phyloP scores from a whole-genome alignment of 176 grass and related monocot genomes.

The Musa troglodytarum region DNA sequence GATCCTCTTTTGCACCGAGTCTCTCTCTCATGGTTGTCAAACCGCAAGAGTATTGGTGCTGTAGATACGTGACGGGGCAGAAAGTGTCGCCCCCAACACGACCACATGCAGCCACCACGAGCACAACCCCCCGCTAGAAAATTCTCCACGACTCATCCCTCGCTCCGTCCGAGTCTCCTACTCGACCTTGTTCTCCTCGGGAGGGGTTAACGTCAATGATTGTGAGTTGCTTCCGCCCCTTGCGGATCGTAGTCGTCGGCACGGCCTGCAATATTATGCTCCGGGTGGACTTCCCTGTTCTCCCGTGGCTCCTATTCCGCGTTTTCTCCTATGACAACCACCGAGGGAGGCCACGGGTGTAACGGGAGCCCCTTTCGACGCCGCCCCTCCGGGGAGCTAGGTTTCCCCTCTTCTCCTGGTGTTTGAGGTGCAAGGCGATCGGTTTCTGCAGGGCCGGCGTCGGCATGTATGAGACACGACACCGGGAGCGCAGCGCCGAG shows the following conservation, averaged over 20 bases:
- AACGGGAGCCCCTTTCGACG: slow-evolving; percentile 17
- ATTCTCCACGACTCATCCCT: neutral
- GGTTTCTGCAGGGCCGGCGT: neutral
- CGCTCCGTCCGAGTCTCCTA: neutral
- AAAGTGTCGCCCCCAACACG: neutral
- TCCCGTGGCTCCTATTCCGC: slow-evolving; percentile 47
- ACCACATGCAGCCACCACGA: neutral
- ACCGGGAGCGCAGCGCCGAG: slow-evolving; percentile 7
- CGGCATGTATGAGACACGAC: slow-evolving; percentile 14
- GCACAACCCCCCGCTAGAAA: neutral
- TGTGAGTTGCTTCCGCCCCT: neutral
- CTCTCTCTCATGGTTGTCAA: too few relatives aligned
- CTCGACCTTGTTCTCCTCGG: neutral
- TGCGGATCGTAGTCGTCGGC: neutral
- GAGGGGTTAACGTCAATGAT: neutral
- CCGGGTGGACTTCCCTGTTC: neutral
- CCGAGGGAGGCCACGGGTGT: slow-evolving; percentile 15
- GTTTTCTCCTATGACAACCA: slow-evolving; percentile 28
- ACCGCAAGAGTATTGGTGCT: neutral
- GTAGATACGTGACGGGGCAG: neutral
- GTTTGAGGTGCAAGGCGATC: neutral
- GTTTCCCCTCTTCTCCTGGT: neutral
- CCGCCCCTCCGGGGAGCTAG: neutral
- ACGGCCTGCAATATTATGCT: neutral
- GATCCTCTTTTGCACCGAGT: too few relatives aligned